A percentile compares a stretch with the other conserved stretches of the same genome.
Conservation (phyloP, 73 alveolate genomes). For the Breviolum minutum region DNA sequence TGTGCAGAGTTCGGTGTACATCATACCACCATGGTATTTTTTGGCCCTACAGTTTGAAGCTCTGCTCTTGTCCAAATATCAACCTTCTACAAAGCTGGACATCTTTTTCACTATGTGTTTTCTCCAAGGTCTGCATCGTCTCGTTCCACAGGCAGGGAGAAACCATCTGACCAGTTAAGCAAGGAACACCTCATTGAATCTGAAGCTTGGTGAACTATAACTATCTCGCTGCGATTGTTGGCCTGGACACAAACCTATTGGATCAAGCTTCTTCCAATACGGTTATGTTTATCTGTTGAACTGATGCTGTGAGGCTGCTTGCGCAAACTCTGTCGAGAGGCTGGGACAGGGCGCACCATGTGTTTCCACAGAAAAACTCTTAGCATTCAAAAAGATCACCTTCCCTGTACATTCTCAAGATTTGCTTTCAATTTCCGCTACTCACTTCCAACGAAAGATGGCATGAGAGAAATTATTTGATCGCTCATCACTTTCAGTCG, state of each 20-base stretch:
- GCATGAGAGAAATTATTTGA: neutral
- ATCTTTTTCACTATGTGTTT: neutral
- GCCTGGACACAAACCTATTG: too few species aligned
- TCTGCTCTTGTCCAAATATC: neutral
- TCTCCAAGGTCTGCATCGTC: neutral
- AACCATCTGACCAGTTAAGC: too few species aligned
- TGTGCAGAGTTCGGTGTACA: neutral
- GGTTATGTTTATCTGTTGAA: too few species aligned
- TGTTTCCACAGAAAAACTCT: neutral
- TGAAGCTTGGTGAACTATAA: too few species aligned
- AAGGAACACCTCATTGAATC: too few species aligned
- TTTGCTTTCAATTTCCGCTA: too few species aligned
- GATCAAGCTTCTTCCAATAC: too few species aligned
- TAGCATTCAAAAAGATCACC: neutral
- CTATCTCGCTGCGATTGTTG: too few species aligned
- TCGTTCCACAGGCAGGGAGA: conserved; percentile 1
- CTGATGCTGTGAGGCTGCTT: conserved; percentile 1
- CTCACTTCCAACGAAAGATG: too few species aligned
- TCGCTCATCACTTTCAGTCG: too few species aligned
- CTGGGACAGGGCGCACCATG: neutral
- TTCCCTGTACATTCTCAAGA: too few species aligned
- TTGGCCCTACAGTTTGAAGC: neutral
- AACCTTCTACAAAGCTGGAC: neutral
- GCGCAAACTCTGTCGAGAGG: conserved; percentile 34
- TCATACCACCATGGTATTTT: neutral